Evolutionary conservation across 2,329 filamentous ascomycete genomes (phyloP).

Genomic region (Periglandula ipomoeae): DNA sequence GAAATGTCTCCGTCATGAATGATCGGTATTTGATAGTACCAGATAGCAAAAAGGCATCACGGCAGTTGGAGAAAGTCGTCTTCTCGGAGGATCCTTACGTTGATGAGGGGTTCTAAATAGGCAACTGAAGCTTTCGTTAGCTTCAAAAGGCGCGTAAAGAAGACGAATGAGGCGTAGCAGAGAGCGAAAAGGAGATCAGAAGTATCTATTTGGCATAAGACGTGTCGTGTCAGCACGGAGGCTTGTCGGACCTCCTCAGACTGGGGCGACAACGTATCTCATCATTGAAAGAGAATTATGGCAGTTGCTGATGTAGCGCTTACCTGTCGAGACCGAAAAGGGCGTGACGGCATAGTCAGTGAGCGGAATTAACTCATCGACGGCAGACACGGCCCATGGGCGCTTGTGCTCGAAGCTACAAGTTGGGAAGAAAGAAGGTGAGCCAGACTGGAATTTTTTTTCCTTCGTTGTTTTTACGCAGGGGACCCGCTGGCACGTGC

Average conservation of each 20-base stretch:
- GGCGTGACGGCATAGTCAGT: background rate
- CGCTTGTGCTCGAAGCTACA: background rate
- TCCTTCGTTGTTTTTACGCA: background rate
- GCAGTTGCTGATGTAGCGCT: background rate
- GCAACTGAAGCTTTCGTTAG: slow-evolving; percentile 3
- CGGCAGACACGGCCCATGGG: background rate
- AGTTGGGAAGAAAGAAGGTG: background rate
- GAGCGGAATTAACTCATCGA: background rate
- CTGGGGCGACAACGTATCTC: slow-evolving; percentile 41
- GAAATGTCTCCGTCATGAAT: slow-evolving; percentile 27
- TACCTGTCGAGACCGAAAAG: background rate
- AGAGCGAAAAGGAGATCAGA: slow-evolving; percentile 26
- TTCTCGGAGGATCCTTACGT: slow-evolving; percentile 3
- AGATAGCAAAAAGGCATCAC: slow-evolving; percentile 30
- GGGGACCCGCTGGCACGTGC: slow-evolving; percentile 1
- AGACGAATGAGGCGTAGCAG: background rate
- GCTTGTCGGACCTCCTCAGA: slow-evolving; percentile 39
- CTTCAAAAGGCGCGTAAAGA: background rate
- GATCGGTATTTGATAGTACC: slow-evolving; percentile 39
- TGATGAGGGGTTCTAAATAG: background rate
- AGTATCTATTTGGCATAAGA: slow-evolving; percentile 49
- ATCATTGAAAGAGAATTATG: slow-evolving; percentile 21
- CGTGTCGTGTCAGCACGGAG: slow-evolving; percentile 40
- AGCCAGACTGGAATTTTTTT: background rate
- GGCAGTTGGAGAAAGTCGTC: slow-evolving; percentile 11